A percentile compares a stretch with the other conserved stretches of the same genome.
Conservation (phyloP, 345 rosid species). For the Citrus sp. region DNA sequence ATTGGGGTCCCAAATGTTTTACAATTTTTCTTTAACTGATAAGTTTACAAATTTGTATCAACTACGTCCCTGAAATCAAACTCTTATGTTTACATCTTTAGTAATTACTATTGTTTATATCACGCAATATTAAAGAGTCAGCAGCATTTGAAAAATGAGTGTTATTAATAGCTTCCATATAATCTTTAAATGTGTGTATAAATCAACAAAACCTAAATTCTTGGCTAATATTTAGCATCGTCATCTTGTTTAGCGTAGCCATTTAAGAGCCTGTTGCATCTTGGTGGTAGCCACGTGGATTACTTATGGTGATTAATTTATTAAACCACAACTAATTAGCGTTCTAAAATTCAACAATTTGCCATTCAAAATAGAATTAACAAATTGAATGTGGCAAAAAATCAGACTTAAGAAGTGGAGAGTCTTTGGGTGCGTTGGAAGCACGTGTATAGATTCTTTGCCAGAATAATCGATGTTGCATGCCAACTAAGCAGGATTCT, state of each 20-base stretch:
- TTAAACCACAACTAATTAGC: not conserved
- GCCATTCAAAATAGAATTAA: not conserved
- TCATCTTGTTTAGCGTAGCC: not conserved
- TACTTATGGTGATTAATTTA: not conserved
- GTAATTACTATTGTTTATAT: too few species aligned
- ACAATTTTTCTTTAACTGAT: not conserved
- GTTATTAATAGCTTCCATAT: too few species aligned
- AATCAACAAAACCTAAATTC: not conserved
- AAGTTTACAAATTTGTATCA: not conserved
- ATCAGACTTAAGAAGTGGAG: not conserved
- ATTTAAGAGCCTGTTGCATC: not conserved
- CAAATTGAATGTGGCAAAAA: not conserved
- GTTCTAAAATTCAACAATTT: not conserved
- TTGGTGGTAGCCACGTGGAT: not conserved
- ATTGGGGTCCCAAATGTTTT: not conserved
- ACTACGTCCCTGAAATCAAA: accelerated
- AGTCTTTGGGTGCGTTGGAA: constrained; percentile 3
- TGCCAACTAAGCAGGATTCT: constrained; percentile 3
- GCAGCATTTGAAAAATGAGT: too few species aligned
- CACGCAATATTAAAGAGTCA: too few species aligned
- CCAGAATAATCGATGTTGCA: constrained; percentile 15
- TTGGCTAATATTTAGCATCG: not conserved
- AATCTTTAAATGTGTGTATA: not conserved
- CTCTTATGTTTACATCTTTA: too few species aligned
- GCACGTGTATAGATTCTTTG: constrained; percentile 22